A percentile compares a stretch with the other conserved stretches of the same genome.
These are phyloP conservation scores for Xylaria palmicola DNA, from an alignment of 495 filamentous ascomycete genomes.

Conservation along the genomic window DNA sequence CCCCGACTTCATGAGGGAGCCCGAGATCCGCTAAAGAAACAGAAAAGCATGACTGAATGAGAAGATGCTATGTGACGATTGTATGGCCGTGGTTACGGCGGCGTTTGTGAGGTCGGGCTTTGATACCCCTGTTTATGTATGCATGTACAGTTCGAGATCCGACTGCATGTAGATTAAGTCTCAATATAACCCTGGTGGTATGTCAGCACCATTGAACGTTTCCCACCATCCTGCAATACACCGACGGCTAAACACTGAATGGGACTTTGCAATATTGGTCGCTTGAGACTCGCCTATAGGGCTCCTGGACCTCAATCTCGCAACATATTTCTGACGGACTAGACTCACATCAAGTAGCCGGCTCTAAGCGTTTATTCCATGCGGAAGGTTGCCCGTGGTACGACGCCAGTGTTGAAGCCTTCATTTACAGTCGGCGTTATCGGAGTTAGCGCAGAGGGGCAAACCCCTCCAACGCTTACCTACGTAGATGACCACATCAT, in stretches of 20 bases:
- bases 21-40: slow-evolving; percentile 40
- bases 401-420: neutral
- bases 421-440: neutral
- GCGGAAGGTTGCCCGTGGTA: too few species aligned
- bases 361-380: too few species aligned
- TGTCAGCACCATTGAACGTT: neutral
- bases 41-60: neutral
- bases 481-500: neutral
- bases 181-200: neutral
- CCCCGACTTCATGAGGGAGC: slow-evolving; percentile 46
- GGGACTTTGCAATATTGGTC: neutral
- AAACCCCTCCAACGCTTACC: neutral
- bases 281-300: neutral
- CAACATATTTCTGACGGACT: neutral
- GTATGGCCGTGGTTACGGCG: neutral
- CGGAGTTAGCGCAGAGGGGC: neutral
- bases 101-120: slow-evolving; percentile 6
- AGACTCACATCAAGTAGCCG: too few species aligned
- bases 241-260: neutral
- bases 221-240: neutral
- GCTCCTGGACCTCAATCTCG: neutral
- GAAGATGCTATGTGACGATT: neutral
- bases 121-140: slow-evolving; percentile 16
- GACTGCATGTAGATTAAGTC: neutral
- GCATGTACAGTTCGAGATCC: neutral